phyloP scores from a whole-genome alignment of 164 flowering plant genomes.

The Dillenia suffruticosa region DNA sequence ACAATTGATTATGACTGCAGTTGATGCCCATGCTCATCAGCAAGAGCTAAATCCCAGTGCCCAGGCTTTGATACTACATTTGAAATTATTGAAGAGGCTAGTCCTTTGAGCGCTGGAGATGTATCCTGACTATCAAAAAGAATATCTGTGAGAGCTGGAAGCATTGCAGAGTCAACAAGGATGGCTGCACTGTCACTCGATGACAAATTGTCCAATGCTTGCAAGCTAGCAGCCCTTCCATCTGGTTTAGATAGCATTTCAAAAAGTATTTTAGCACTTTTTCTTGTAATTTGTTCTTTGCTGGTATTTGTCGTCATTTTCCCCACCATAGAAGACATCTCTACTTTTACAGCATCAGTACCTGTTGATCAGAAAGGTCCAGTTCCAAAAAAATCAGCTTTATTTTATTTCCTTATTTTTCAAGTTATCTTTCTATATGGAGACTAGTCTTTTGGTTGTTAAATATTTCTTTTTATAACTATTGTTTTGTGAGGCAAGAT shows the following conservation, averaged over 20 bases:
- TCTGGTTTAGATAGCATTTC: conserved; percentile 41
- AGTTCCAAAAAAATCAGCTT: too few species aligned
- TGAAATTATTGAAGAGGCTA: conserved; percentile 31
- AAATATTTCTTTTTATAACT: too few species aligned
- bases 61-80: conserved; percentile 48
- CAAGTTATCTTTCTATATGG: too few species aligned
- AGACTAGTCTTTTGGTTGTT: too few species aligned
- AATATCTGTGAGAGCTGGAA: conserved; percentile 37
- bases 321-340: conserved; percentile 54
- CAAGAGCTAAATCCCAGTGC: conserved; percentile 55
- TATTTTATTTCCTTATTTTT: too few species aligned
- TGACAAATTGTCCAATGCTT: conserved; percentile 48
- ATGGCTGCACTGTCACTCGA: conserved; percentile 50
- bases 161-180: conserved; percentile 49
- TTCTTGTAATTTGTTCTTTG: conserved; percentile 51
- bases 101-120: conserved; percentile 20
- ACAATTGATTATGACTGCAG: conserved; percentile 47
- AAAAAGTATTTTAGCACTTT: conserved; percentile 37
- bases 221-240: conserved; percentile 38
- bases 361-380: conserved; percentile 26
- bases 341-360: conserved; percentile 35
- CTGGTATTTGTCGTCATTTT: conserved; percentile 47
- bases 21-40: conserved; percentile 30
- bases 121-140: conserved; percentile 25
- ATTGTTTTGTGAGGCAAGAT: too few species aligned